A percentile compares a stretch with the other conserved stretches of the same genome.
Evolutionary conservation across 2,329 filamentous ascomycete species (phyloP).

Genomic region (Byssoonygena ceratinophila): DNA sequence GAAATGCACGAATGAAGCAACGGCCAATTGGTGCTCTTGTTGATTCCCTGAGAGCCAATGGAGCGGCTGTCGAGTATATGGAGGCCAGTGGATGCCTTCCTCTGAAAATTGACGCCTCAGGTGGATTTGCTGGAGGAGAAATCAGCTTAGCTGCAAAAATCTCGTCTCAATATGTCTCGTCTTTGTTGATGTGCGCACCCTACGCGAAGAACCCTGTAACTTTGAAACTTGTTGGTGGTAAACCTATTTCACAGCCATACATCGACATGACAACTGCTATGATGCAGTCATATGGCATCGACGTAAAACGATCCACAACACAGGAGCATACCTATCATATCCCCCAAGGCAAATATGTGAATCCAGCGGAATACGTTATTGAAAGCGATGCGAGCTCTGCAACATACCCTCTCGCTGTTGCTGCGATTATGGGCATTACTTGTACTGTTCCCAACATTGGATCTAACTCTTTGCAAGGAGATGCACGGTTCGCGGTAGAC

Average conservation of each 20-base stretch:
- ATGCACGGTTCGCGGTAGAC: conserved; percentile 85
- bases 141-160: conserved; percentile 91
- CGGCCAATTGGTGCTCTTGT: conserved; percentile 88
- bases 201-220: conserved; percentile 94
- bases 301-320: conserved; percentile 62
- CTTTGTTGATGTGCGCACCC: conserved; percentile 88
- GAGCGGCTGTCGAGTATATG: conserved; percentile 75
- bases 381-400: conserved; percentile 97
- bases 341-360: conserved; percentile 70
- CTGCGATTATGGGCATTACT: conserved; percentile 88
- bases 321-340: conserved; percentile 92
- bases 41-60: conserved; percentile 76
- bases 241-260: conserved; percentile 91
- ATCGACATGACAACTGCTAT: conserved; percentile 98
- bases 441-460: conserved; percentile 97
- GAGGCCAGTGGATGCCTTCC: conserved; percentile 77
- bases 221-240: conserved; percentile 81
- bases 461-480: conserved; percentile 80
- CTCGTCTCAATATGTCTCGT: conserved; percentile 98
- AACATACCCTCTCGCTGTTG: conserved; percentile 87
- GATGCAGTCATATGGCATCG: conserved; percentile 86
- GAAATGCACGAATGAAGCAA: conserved; percentile 92
- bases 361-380: conserved; percentile 75
- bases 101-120: conserved; percentile 67
- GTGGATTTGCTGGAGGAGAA: conserved; percentile 71